phyloP scores from a whole-genome alignment of 2,329 filamentous ascomycete species.

The Trichoderma lentiforme region DNA sequence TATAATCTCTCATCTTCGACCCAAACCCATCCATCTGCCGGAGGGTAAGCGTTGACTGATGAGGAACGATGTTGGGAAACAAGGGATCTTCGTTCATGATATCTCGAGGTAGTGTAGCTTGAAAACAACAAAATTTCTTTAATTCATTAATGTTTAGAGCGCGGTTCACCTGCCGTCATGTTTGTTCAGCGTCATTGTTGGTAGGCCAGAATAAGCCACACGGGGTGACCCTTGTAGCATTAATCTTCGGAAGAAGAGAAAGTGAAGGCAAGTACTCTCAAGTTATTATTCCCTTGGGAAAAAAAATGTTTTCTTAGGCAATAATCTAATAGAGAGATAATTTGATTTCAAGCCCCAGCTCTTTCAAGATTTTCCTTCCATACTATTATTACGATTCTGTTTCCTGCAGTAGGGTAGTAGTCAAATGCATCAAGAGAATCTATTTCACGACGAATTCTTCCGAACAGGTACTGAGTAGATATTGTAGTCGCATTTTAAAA shows the following conservation, averaged over 20 bases:
- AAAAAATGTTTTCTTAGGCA: background rate
- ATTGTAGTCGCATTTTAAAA: background rate
- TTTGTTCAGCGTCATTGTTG: background rate
- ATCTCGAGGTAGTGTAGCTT: background rate
- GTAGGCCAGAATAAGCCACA: background rate
- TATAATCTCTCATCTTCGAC: background rate
- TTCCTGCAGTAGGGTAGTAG: background rate
- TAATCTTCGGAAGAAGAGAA: background rate
- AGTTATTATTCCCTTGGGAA: background rate
- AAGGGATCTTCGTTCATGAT: no score
- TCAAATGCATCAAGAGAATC: background rate
- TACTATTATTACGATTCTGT: background rate
- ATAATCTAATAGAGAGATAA: background rate
- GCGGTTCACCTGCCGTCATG: background rate
- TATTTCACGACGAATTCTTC: background rate
- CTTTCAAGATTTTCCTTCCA: background rate
- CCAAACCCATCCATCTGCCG: background rate
- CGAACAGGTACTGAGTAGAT: background rate
- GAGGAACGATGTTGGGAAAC: background rate
- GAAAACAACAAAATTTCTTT: background rate
- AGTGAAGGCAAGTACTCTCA: no score
- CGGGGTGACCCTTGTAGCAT: background rate
- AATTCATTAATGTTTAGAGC: background rate
- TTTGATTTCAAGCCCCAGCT: background rate
- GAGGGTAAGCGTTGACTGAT: background rate